These are phyloP conservation scores for Baeospora myosura DNA, from an alignment of 1,284 basidiomycete species.

Conservation along the genomic window DNA sequence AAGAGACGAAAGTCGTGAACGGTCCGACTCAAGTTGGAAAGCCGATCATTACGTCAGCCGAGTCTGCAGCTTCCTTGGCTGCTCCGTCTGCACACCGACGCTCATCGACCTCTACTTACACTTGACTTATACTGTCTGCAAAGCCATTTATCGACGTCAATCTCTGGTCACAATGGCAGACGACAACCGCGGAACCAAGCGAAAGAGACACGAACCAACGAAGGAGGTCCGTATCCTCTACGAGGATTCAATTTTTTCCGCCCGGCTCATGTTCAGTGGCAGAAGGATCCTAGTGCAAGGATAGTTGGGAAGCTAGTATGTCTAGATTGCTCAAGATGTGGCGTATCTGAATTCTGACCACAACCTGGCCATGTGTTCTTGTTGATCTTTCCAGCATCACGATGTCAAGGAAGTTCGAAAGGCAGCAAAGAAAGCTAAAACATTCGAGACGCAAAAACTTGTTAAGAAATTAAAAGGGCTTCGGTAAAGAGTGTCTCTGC, in stretches of 20 bases:
- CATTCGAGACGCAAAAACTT: conserved; percentile 77
- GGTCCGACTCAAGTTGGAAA: no score
- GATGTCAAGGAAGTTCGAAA: conserved; percentile 59
- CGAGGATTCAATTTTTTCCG: not conserved
- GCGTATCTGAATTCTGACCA: not conserved
- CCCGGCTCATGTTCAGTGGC: not conserved
- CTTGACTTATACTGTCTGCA: no score
- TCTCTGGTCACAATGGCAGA: conserved; percentile 9
- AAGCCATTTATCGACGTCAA: no score
- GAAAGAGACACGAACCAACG: conserved; percentile 31
- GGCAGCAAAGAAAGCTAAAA: conserved; percentile 74
- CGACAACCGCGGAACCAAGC: conserved; percentile 25
- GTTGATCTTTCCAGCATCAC: conserved; percentile 55
- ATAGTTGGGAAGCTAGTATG: conserved; percentile 33
- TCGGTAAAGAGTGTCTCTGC: conserved; percentile 36
- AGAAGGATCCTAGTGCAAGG: conserved; percentile 31
- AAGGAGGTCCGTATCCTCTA: conserved; percentile 22
- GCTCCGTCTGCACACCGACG: no score
- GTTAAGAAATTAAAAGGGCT: conserved; percentile 78
- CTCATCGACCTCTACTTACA: no score
- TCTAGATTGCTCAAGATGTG: not conserved
- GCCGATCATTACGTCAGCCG: no score
- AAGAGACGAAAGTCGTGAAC: no score
- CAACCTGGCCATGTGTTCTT: conserved; percentile 13
- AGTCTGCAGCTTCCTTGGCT: no score